phyloP scores from a whole-genome alignment of 1,139 yeast genomes.

The Scheffersomyces stambukii region DNA sequence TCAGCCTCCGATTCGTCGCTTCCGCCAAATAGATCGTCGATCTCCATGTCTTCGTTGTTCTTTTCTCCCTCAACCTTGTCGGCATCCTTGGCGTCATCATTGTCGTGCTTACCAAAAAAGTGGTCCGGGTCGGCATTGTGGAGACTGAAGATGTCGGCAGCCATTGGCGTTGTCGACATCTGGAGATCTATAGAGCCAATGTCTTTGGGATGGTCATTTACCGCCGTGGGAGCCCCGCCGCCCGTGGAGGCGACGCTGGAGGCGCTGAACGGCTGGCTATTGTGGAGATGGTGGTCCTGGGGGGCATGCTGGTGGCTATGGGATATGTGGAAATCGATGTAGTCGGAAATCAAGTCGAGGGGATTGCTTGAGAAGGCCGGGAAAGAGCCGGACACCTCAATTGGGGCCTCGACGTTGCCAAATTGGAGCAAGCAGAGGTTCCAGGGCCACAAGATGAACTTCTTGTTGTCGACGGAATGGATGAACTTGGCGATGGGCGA shows the following conservation, averaged over 20 bases:
- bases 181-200: conserved; percentile 10
- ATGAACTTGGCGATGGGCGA: conserved; percentile 56
- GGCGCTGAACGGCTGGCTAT: conserved; percentile 18
- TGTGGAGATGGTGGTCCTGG: conserved; percentile 10
- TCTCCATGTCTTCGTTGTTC: conserved; percentile 24
- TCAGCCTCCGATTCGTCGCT: conserved; percentile 24
- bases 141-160: conserved; percentile 19
- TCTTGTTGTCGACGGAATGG: conserved; percentile 49
- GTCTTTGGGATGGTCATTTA: conserved; percentile 15
- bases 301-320: conserved; percentile 10
- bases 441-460: conserved; percentile 69
- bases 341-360: conserved; percentile 29
- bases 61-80: conserved; percentile 29
- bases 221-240: conserved; percentile 20
- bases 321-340: conserved; percentile 32
- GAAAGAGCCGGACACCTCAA: conserved; percentile 13
- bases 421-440: conserved; percentile 58
- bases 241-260: conserved; percentile 26
- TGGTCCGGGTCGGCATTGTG: conserved; percentile 18
- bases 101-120: conserved; percentile 8
- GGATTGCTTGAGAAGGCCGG: conserved; percentile 24
- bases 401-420: conserved; percentile 21
- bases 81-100: conserved; percentile 16
- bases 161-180: conserved; percentile 15
- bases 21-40: conserved; percentile 43